These are phyloP conservation scores for Lasiodiplodia sp. DNA, from an alignment of 2,329 filamentous ascomycete genomes.

Conservation along the genomic window DNA sequence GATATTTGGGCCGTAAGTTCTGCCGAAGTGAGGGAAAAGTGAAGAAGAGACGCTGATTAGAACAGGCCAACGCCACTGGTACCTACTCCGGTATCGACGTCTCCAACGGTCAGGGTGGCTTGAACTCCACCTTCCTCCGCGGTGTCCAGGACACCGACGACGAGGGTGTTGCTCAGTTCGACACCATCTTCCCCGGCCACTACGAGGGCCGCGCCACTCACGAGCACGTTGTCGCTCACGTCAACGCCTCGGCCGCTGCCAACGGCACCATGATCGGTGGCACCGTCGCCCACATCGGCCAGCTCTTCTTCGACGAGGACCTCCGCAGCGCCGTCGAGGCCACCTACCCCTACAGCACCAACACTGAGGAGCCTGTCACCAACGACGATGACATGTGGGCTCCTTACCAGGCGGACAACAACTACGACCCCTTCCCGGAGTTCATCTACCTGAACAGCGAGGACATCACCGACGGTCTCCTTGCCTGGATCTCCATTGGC, in stretches of 20 bases:
- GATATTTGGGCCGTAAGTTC: conserved; percentile 56
- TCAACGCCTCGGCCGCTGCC: conserved; percentile 48
- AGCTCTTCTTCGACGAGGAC: conserved; percentile 70
- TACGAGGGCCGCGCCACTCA: conserved; percentile 49
- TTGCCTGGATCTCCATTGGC: conserved; percentile 40
- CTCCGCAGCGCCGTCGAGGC: conserved; percentile 61
- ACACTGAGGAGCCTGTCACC: conserved; percentile 53
- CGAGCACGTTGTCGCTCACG: conserved; percentile 47
- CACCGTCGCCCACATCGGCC: conserved; percentile 65
- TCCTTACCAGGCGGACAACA: conserved; percentile 36
- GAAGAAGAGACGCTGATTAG: background rate
- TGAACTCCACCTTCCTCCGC: conserved; percentile 53
- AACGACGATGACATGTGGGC: conserved; percentile 51
- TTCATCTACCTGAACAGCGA: conserved; percentile 57
- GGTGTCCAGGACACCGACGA: conserved; percentile 56
- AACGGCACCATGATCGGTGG: conserved; percentile 62
- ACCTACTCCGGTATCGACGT: conserved; percentile 55
- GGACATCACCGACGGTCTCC: conserved; percentile 38
- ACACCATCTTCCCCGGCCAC: conserved; percentile 55
- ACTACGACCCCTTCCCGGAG: conserved; percentile 62
- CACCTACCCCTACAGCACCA: conserved; percentile 54
- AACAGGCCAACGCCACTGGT: conserved; percentile 47
- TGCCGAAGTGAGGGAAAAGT: background rate
- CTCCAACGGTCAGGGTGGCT: conserved; percentile 51
- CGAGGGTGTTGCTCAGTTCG: conserved; percentile 59